Percentiles rank a stretch among this genome's conserved stretches.
Conservation (phyloP, 805 yeast species). For the Yamadazyma sp. region DNA sequence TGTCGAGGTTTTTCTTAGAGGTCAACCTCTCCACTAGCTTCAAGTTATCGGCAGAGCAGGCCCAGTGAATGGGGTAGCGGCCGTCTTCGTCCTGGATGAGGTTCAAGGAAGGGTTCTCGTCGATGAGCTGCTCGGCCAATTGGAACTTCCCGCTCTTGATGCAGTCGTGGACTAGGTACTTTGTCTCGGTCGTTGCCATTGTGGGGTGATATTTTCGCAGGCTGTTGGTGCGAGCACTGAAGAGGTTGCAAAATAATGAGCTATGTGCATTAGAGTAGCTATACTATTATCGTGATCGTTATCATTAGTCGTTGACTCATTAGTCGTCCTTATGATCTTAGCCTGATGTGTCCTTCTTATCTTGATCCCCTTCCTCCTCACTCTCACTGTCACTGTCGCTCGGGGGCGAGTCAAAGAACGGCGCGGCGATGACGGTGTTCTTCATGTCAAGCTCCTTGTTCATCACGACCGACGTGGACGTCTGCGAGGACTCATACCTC, state of each 20-base stretch:
- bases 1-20: constrained; percentile 41
- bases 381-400: constrained; percentile 29
- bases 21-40: constrained; percentile 30
- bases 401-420: constrained; percentile 41
- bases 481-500: constrained; percentile 18
- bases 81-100: constrained; percentile 64
- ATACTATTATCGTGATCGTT: too few species aligned
- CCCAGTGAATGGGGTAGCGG: constrained; percentile 88
- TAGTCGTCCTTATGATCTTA: not conserved
- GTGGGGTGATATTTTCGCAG: not conserved
- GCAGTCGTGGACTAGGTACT: constrained; percentile 54
- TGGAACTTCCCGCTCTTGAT: constrained; percentile 59
- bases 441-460: constrained; percentile 12
- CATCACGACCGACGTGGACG: constrained; percentile 17
- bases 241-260: too few species aligned
- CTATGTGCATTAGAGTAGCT: too few species aligned
- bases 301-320: not conserved
- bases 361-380: constrained; percentile 3
- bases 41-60: constrained; percentile 60
- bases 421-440: constrained; percentile 35
- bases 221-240: too few species aligned
- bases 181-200: constrained; percentile 9
- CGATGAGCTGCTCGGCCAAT: constrained; percentile 51
- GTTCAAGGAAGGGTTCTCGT: constrained; percentile 49
- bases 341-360: not conserved